Evolutionary conservation across 257 asterid species (phyloP).

Genomic region (Anisodus tanguticus): DNA sequence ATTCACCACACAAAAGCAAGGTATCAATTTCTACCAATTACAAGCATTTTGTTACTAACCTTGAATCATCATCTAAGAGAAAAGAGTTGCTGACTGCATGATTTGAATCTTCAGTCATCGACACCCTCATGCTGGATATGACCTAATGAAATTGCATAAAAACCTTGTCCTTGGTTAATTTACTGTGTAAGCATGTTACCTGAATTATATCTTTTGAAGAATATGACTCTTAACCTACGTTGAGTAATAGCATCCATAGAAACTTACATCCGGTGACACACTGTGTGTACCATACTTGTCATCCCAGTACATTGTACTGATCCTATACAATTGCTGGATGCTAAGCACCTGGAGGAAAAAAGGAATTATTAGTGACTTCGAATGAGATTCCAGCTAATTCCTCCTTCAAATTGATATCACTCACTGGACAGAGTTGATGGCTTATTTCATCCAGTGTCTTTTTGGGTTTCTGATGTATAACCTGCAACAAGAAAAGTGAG

Average conservation of each 20-base stretch:
- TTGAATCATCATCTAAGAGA: constrained; percentile 95
- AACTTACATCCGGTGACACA: constrained; percentile 89
- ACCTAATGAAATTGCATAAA: constrained; percentile 54
- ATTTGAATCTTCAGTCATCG: constrained; percentile 96
- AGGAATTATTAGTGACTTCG: constrained; percentile 1
- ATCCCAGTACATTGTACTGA: constrained; percentile 99
- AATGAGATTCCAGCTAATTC: constrained; percentile 25
- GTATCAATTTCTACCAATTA: background rate
- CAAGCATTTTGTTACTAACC: constrained; percentile 50
- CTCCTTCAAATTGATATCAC: constrained; percentile 37
- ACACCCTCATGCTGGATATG: constrained; percentile 85
- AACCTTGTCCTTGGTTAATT: constrained; percentile 19
- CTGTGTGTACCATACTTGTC: constrained; percentile 98
- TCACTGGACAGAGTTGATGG: constrained; percentile 83
- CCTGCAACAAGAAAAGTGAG: constrained; percentile 49
- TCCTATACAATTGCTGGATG: constrained; percentile 92
- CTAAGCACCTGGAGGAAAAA: constrained; percentile 73
- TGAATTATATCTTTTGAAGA: constrained; percentile 38
- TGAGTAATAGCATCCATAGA: constrained; percentile 45
- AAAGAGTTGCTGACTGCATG: constrained; percentile 94
- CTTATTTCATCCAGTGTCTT: constrained; percentile 91
- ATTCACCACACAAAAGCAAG: background rate
- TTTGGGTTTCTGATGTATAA: constrained; percentile 94
- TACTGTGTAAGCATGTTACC: constrained; percentile 24
- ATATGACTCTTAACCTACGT: constrained; percentile 46